Base-by-base conservation (phyloP, 805 yeast genomes). In the Kodamaea hsintzibuensis region DNA sequence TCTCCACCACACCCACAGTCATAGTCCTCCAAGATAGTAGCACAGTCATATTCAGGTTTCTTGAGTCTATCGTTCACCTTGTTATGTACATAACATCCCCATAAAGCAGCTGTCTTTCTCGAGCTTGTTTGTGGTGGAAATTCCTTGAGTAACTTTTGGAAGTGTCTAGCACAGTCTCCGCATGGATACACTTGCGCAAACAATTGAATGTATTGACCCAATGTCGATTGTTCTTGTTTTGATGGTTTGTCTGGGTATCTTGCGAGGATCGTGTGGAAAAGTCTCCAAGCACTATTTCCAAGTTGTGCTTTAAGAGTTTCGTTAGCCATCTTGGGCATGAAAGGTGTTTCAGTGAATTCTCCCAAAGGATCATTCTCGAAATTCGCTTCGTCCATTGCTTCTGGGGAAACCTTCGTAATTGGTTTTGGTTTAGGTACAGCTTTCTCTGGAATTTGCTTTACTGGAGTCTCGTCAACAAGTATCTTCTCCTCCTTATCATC, bases 61-160 rank as follows among this genome's bases (percentile, higher is more conserved):
- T 77, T 77, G 44, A 92, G 76, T 50, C 86, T 74, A 51, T 82
- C 82, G 68, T 93, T 93, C 37, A 92, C 98, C 63, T 84, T 79
- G 68, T 93, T 92, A 72, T 92, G 98, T 3, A 92, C 77, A 63
- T 87, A 87, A 66, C 99, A 95, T 1, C 99, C 99, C 99, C 99
- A 95, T 59, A 89, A 73, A 0, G 97, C 91, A 1, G 99, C 98
- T 2, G 83, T 81, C 57, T 84, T 83, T 54, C 97, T 78, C 18
- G 88, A 79, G 7, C 83, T 76, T 2, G 87, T 79, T 64, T 95
- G 99, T 2, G 97, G 97, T 1, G 99, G 98, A 63, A 76, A 85
- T 62, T 86, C 78, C 53, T 74, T 64, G 53, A 95, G 71, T 59
- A 93, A 72, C 64, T 81, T 72, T 58, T 82, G 87, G 69, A 95